Evolutionary conservation across 768 basidiomycete genomes (phyloP).

Genomic region (Neoboletus brunneissimus): DNA sequence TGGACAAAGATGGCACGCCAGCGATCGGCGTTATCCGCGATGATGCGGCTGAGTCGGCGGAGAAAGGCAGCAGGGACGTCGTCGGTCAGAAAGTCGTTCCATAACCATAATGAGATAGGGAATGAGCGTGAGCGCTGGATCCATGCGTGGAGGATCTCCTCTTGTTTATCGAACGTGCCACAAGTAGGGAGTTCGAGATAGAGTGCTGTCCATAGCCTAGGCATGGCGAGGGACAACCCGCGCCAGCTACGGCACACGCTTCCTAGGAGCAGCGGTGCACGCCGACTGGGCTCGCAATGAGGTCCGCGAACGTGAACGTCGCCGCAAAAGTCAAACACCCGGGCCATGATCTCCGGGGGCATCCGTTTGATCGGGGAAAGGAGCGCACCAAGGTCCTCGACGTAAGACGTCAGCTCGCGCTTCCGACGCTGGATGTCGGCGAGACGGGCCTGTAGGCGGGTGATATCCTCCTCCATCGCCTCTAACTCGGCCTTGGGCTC

Average conservation of each 20-base stretch:
- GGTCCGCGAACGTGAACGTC: constrained; percentile 27
- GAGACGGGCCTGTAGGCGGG: constrained; percentile 29
- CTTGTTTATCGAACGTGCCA: constrained; percentile 22
- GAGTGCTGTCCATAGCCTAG: constrained; percentile 32
- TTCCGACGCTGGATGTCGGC: constrained; percentile 29
- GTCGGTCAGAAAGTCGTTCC: constrained; percentile 34
- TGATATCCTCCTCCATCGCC: constrained; percentile 26
- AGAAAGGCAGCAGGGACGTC: constrained; percentile 29
- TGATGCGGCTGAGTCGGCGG: constrained; percentile 16
- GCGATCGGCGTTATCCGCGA: constrained; percentile 25
- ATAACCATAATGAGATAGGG: constrained; percentile 28
- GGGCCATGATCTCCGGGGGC: constrained; percentile 34
- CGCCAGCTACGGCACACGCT: constrained; percentile 32
- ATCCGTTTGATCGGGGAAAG: constrained; percentile 33
- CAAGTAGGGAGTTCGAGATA: constrained; percentile 30
- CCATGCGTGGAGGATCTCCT: constrained; percentile 26
- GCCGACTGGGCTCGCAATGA: constrained; percentile 30
- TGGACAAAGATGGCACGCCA: constrained; percentile 34
- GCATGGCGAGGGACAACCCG: constrained; percentile 25
- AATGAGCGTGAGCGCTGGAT: constrained; percentile 27
- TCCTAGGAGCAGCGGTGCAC: constrained; percentile 29
- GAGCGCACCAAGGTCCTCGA: constrained; percentile 34
- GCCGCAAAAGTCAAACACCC: constrained; percentile 33
- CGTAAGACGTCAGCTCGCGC: constrained; percentile 27
- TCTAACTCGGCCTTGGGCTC: constrained; percentile 29